Evolutionary conservation across 2,329 filamentous ascomycete genomes (phyloP).

Genomic region (Didymella lethalis): DNA sequence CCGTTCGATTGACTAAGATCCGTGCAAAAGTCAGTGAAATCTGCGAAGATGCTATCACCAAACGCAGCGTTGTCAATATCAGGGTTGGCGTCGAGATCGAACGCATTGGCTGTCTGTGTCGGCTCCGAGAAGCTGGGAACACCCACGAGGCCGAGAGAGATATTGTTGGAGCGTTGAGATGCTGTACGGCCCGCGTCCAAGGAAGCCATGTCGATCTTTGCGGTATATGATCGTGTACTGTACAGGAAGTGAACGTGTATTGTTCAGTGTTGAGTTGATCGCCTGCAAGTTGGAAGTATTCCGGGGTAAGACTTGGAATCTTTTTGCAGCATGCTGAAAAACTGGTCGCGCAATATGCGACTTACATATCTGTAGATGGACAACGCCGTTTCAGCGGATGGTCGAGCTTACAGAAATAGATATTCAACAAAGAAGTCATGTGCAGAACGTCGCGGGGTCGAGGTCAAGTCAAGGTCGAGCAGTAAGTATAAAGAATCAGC

Average conservation of each 20-base stretch:
- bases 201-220: constrained; percentile 6
- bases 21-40: not conserved
- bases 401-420: constrained; percentile 22
- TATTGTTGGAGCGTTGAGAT: constrained; percentile 8
- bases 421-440: constrained; percentile 29
- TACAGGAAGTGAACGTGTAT: not conserved
- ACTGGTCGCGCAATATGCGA: constrained; percentile 6
- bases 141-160: constrained; percentile 13
- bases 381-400: constrained; percentile 30
- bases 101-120: constrained; percentile 2
- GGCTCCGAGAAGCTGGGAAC: constrained; percentile 7
- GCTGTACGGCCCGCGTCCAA: not conserved
- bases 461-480: constrained; percentile 22
- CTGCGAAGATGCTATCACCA: constrained; percentile 4
- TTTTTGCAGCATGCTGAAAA: constrained; percentile 3
- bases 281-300: constrained; percentile 1
- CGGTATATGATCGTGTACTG: not conserved
- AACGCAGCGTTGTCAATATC: not conserved
- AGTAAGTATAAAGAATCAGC: constrained; percentile 24
- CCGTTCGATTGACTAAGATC: not conserved
- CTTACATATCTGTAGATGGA: constrained; percentile 29
- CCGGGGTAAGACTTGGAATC: not conserved
- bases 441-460: constrained; percentile 12
- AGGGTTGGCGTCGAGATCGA: constrained; percentile 7
- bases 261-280: not conserved